These are phyloP conservation scores for Geranium incanum DNA, from an alignment of 441 rosid genomes.

Conservation along the genomic window DNA sequence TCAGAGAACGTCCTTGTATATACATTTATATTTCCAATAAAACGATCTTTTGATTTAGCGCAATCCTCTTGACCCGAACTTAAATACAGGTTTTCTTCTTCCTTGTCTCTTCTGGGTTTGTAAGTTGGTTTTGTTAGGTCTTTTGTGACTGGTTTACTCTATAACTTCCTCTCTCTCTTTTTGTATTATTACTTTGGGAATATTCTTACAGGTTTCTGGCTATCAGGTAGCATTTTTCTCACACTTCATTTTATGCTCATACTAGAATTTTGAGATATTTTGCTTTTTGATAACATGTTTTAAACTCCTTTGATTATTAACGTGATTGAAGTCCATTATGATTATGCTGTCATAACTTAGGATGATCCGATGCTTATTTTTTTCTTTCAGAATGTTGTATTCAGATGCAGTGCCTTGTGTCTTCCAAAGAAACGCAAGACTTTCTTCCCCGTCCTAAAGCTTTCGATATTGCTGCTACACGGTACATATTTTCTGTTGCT, in stretches of 20 bases:
- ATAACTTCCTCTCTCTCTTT: neutral
- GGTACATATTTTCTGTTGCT: neutral
- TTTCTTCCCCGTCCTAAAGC: neutral
- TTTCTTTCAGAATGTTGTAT: neutral
- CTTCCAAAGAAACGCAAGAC: neutral
- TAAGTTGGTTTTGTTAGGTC: too few relatives aligned
- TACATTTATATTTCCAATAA: slow-evolving; percentile 4
- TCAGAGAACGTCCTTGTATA: slow-evolving; percentile 3
- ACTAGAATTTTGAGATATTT: neutral
- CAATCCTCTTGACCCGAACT: neutral
- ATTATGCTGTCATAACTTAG: neutral
- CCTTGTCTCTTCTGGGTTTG: too few relatives aligned
- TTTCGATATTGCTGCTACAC: neutral
- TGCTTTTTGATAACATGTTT: neutral
- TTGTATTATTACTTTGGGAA: neutral
- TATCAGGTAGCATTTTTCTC: neutral
- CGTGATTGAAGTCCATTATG: neutral
- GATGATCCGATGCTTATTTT: slow-evolving; percentile 1
- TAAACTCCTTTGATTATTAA: neutral
- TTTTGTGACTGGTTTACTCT: neutral
- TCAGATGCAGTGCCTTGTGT: neutral
- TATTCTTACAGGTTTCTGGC: neutral
- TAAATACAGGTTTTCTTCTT: neutral
- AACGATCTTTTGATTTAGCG: neutral
- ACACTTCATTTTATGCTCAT: neutral